Percentiles rank a stretch among this genome's conserved stretches.
phyloP scores from a whole-genome alignment of 2,329 filamentous ascomycete species.

The Chrysoporthe cubensis region DNA sequence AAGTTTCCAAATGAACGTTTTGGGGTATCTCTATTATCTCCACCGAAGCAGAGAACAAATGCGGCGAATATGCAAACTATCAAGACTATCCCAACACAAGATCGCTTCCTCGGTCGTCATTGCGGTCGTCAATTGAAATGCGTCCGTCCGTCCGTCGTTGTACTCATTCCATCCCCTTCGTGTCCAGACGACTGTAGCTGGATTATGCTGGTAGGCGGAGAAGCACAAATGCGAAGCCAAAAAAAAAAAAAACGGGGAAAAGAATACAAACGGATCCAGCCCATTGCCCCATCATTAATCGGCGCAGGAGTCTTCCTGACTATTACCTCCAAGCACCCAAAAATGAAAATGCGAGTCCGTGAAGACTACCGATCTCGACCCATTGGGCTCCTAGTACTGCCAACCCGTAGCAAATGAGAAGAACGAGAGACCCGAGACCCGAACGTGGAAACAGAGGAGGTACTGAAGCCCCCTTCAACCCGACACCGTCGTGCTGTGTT shows the following conservation, averaged over 20 bases:
- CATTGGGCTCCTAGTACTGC: slow-evolving; percentile 3
- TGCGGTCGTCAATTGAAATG: slow-evolving; percentile 7
- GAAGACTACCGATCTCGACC: slow-evolving; percentile 17
- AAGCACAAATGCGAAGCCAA: neutral
- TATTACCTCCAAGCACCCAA: neutral
- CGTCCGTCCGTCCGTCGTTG: slow-evolving; percentile 9
- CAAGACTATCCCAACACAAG: slow-evolving; percentile 10
- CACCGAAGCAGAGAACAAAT: slow-evolving; percentile 15
- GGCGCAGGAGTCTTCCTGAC: neutral
- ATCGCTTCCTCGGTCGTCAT: slow-evolving; percentile 8
- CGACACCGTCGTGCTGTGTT: slow-evolving; percentile 15
- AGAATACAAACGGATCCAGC: slow-evolving; percentile 22
- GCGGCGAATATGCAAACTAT: slow-evolving; percentile 8
- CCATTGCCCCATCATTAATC: slow-evolving; percentile 19
- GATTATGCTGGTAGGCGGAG: neutral
- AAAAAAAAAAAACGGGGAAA: neutral
- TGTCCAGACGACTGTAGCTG: slow-evolving; percentile 6
- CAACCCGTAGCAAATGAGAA: slow-evolving; percentile 25
- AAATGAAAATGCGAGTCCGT: neutral
- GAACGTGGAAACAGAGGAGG: neutral
- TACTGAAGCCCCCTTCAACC: neutral
- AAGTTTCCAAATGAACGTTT: slow-evolving; percentile 8
- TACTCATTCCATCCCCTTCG: neutral
- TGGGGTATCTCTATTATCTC: slow-evolving; percentile 28
- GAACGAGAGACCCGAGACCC: neutral